Evolutionary conservation across 2,329 filamentous ascomycete genomes (phyloP), one percentile per base, ranked within the genome.

Genomic region (Pestalotiopsis sp.): DNA sequence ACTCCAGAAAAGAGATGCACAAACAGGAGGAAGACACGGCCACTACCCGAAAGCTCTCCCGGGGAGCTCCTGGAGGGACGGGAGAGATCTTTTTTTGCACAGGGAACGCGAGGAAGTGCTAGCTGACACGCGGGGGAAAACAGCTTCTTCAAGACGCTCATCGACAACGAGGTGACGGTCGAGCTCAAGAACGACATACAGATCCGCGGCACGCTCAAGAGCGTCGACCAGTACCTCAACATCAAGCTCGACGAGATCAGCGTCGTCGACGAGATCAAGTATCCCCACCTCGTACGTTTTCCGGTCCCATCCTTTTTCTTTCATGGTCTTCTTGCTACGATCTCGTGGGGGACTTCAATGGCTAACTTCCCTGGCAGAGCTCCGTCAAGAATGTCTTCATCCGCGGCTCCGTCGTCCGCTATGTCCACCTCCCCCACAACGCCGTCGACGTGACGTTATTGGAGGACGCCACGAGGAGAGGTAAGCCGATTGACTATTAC

Each of bases 131-230:
- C 9, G 20, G 27, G 27, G 7, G 7, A 14, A 23, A 20, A 70
- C 78, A 96, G 93, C 85, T 98, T 98, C 86, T 98, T 98, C 90
- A 98, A 98, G 83, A 98, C 95, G 66, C 92, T 98, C 77, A 97
- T 98, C 80, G 96, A 98, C 85, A 92, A 96, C 75, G 91, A 97
- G 85, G 95, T 99, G 78, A 98, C 95, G 61, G 94, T 99, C 79
- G 96, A 99, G 86, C 93, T 99, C 81, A 99, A 99, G 85, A 99
- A 99, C 82, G 96, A 99, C 83, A 97, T 99, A 75, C 94, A 95
- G 79, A 97, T 99, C 80, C 93, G 93, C 76, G 96, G 96, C 73
- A 97, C 92, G 45, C 87, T 99, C 74, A 99, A 98, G 86, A 97
- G 93, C 78, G 95, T 99, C 74, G 96, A 99, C 80, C 96, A 98